These are phyloP conservation scores for Apophysomyces trapeziformis DNA, from an alignment of 371 early-diverging fungal genomes.

Conservation along the genomic window DNA sequence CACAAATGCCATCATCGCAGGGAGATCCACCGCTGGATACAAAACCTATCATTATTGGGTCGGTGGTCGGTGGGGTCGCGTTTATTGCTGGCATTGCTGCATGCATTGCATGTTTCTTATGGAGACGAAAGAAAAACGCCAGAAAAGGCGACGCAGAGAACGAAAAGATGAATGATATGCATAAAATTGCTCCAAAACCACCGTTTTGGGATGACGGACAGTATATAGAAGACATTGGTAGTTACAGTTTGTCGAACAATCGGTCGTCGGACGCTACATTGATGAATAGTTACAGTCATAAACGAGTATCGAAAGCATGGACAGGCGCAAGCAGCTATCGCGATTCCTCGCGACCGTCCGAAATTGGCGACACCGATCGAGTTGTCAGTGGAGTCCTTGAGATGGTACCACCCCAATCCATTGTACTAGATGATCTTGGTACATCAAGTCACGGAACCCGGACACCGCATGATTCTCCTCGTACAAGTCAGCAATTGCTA, in stretches of 20 bases:
- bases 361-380: slow-evolving; percentile 42
- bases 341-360: slow-evolving; percentile 15
- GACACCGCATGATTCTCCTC: slow-evolving; percentile 29
- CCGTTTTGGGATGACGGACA: slow-evolving; percentile 15
- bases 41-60: no score
- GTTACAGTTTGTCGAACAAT: not conserved
- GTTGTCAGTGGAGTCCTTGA: slow-evolving; percentile 37
- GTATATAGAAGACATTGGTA: not conserved
- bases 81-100: slow-evolving; percentile 20
- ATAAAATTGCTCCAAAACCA: slow-evolving; percentile 6
- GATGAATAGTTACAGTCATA: slow-evolving; percentile 4
- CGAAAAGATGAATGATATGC: slow-evolving; percentile 11
- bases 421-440: slow-evolving; percentile 12
- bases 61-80: slow-evolving; percentile 21
- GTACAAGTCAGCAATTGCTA: slow-evolving; percentile 30
- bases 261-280: not conserved
- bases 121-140: slow-evolving; percentile 11
- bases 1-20: not conserved
- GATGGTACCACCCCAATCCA: slow-evolving; percentile 13
- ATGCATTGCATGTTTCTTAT: slow-evolving; percentile 10
- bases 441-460: not conserved
- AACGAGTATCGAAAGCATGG: slow-evolving; percentile 19
- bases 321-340: slow-evolving; percentile 4
- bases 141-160: slow-evolving; percentile 1
- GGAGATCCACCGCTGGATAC: not conserved